Evolutionary conservation across 768 basidiomycete genomes (phyloP).

Genomic region (Auricularia cornea): DNA sequence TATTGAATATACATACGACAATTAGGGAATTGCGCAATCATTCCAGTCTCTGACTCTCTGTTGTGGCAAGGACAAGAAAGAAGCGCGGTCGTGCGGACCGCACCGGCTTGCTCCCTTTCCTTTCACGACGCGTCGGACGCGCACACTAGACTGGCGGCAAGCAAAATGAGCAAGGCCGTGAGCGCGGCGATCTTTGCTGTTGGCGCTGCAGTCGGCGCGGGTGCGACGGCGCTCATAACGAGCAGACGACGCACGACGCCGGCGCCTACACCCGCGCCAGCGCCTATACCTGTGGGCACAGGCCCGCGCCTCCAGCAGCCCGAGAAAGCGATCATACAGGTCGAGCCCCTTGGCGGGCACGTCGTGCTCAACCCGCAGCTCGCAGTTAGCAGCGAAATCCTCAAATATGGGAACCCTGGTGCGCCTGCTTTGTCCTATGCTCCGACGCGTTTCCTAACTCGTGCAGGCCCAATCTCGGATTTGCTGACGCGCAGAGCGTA

Average conservation of each 20-base stretch:
- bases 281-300: conserved; percentile 34
- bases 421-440: conserved; percentile 14
- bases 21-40: too few relatives aligned
- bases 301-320: conserved; percentile 31
- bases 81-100: too few relatives aligned
- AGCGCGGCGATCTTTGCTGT: conserved; percentile 74
- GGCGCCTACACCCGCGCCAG: conserved; percentile 38
- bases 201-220: conserved; percentile 74
- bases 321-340: conserved; percentile 12
- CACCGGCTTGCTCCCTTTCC: too few relatives aligned
- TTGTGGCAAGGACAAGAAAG: too few relatives aligned
- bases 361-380: background rate
- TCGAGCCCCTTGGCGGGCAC: conserved; percentile 3
- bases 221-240: conserved; percentile 30
- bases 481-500: conserved; percentile 74
- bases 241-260: conserved; percentile 7
- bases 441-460: conserved; percentile 3
- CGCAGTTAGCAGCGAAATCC: conserved; percentile 28
- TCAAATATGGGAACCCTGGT: conserved; percentile 85
- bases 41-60: too few relatives aligned
- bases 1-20: too few relatives aligned
- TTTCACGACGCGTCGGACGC: too few relatives aligned
- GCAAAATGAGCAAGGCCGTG: conserved; percentile 16
- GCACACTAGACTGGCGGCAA: background rate
- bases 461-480: conserved; percentile 75